These are phyloP conservation scores for Sclerotinia glacialis DNA, from an alignment of 2,329 filamentous ascomycete species.

Conservation along the genomic window DNA sequence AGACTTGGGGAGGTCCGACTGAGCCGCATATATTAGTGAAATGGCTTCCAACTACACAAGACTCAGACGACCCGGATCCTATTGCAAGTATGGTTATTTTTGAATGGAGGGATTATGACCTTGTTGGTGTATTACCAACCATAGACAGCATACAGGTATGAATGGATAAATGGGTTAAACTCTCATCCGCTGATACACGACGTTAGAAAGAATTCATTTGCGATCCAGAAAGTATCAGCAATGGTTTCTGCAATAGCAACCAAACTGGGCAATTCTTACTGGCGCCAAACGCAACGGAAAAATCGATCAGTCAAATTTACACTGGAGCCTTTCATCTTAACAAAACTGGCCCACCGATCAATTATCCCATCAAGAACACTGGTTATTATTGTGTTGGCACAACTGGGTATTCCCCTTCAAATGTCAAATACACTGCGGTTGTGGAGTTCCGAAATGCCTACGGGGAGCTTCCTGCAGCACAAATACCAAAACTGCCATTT, in stretches of 20 bases:
- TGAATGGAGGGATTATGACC: slow-evolving; percentile 82
- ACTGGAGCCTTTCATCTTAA: slow-evolving; percentile 82
- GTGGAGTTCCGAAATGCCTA: slow-evolving; percentile 95
- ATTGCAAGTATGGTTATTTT: slow-evolving; percentile 85
- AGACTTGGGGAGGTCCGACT: slow-evolving; percentile 80
- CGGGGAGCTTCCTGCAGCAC: slow-evolving; percentile 89
- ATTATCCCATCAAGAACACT: slow-evolving; percentile 83
- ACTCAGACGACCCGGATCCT: slow-evolving; percentile 63
- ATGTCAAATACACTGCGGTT: slow-evolving; percentile 68
- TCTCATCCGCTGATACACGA: slow-evolving; percentile 38
- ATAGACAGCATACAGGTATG: slow-evolving; percentile 54
- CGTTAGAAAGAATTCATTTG: slow-evolving; percentile 68
- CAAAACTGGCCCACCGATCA: slow-evolving; percentile 63
- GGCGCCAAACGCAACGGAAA: slow-evolving; percentile 68
- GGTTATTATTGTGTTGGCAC: slow-evolving; percentile 95
- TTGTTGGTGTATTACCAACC: slow-evolving; percentile 68
- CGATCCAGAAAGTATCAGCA: slow-evolving; percentile 65
- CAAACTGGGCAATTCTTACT: slow-evolving; percentile 84
- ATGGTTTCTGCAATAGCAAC: slow-evolving; percentile 70
- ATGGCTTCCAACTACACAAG: slow-evolving; percentile 62
- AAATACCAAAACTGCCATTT: slow-evolving; percentile 96
- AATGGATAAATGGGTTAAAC: slow-evolving; percentile 34
- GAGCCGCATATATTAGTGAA: slow-evolving; percentile 88
- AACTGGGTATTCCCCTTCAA: slow-evolving; percentile 60
- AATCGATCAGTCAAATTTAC: slow-evolving; percentile 68